Conservation (phyloP, 1,139 yeast species). For the Blastobotrys elegans region DNA sequence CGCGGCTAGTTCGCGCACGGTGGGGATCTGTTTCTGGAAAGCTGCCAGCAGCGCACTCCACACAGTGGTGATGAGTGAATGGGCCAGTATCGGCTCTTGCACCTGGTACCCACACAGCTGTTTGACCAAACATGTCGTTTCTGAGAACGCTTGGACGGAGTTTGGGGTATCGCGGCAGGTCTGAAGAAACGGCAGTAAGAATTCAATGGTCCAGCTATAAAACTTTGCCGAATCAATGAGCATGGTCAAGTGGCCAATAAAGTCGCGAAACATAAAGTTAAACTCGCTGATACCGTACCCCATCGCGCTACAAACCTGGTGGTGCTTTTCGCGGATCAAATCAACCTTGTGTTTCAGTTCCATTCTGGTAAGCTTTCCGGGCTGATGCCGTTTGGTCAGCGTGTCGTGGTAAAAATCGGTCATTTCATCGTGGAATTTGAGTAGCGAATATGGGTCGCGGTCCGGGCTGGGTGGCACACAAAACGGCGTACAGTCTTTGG, state of each 20-base stretch:
- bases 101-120: constrained; percentile 12
- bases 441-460: constrained; percentile 18
- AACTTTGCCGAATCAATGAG: constrained; percentile 21
- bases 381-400: constrained; percentile 10
- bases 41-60: constrained; percentile 24
- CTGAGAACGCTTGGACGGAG: constrained; percentile 17
- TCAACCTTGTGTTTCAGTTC: constrained; percentile 19
- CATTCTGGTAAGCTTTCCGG: constrained; percentile 10
- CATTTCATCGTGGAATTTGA: constrained; percentile 23
- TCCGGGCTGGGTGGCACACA: constrained; percentile 4
- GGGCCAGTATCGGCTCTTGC: constrained; percentile 14
- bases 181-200: constrained; percentile 21
- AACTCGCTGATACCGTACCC: constrained; percentile 20
- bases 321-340: constrained; percentile 19
- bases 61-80: constrained; percentile 14
- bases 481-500: constrained; percentile 8
- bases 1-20: neutral
- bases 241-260: constrained; percentile 26
- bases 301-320: constrained; percentile 15
- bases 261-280: constrained; percentile 29
- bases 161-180: constrained; percentile 6
- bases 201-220: constrained; percentile 19
- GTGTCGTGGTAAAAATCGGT: constrained; percentile 17
- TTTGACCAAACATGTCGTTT: constrained; percentile 13
- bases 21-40: neutral